Evolutionary conservation across 805 yeast genomes (phyloP).

Genomic region (Teunomyces cretensis): DNA sequence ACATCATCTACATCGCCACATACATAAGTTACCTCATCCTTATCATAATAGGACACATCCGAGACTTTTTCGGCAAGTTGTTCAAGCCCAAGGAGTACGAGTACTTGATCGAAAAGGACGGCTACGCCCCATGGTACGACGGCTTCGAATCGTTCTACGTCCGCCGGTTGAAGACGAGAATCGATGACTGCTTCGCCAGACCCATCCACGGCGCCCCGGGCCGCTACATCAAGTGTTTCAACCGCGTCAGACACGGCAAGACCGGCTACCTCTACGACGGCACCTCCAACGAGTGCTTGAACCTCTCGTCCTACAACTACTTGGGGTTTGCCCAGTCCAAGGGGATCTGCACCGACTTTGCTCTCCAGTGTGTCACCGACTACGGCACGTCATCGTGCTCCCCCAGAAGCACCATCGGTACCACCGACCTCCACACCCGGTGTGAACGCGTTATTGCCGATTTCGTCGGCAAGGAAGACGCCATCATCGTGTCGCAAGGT

Average conservation of each 20-base stretch:
- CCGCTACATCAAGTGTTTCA: slow-evolving; percentile 77
- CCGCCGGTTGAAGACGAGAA: slow-evolving; percentile 84
- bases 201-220: slow-evolving; percentile 99
- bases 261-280: slow-evolving; percentile 76
- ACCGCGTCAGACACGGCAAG: slow-evolving; percentile 68
- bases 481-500: slow-evolving; percentile 88
- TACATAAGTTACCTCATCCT: slow-evolving; percentile 82
- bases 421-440: slow-evolving; percentile 67
- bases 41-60: slow-evolving; percentile 84
- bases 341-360: slow-evolving; percentile 84
- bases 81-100: slow-evolving; percentile 66
- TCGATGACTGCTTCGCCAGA: slow-evolving; percentile 93
- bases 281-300: slow-evolving; percentile 71
- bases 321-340: slow-evolving; percentile 95
- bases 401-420: slow-evolving; percentile 72
- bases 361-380: slow-evolving; percentile 59
- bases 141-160: slow-evolving; percentile 93
- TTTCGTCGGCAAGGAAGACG: slow-evolving; percentile 88
- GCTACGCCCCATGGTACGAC: slow-evolving; percentile 94
- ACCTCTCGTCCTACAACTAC: slow-evolving; percentile 88
- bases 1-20: slow-evolving; percentile 73
- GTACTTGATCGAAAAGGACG: slow-evolving; percentile 74
- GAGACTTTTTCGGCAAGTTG: slow-evolving; percentile 81
- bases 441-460: slow-evolving; percentile 79
- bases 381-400: slow-evolving; percentile 82